Base-by-base conservation (phyloP, 2,329 filamentous ascomycete species). In the Aspergillus carbonarius region DNA sequence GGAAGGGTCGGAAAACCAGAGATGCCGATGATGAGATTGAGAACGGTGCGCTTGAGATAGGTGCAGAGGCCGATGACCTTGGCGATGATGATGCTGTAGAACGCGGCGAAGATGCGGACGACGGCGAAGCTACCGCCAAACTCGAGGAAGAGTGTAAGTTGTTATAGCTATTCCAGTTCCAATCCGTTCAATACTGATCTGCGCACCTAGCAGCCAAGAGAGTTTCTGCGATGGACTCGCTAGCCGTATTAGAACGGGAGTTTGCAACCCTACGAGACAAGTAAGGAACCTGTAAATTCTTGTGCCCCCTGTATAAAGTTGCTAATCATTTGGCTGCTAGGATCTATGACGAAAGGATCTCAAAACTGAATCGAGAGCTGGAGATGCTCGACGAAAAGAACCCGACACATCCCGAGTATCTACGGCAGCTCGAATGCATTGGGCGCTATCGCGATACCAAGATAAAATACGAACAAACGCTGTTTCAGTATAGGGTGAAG, bases 401-500 rank as follows among this genome's bases (percentile, higher is more conserved):
- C 51, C 84, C 83, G 54, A 89, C 86, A n/a, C 95, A 99, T 72
- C 91, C 92, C 35, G 93, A 96, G 73, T 93, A 93, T 66, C 82
- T 97, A 35, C 90, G 91, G 42, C 96, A 96, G 87, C 88, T 96
- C 73, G 87, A 91, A 72, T 92, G 89, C 71, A 85, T 99, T 56
- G 87, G 96, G 76, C 88, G 89, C 59, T 87, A 93, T 69, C 85
- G 90, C 63, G 87, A 93, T 59, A 88, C 92, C 68, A 96, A 92
- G 76, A 80, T 96, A 53, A 85, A 87, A 62, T 85, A 91, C 66
- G 90, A 93, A 68, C 84, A 89, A 54, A 87, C 85, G 23, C 85
- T 95, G 64, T 84, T 90, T 63, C 84, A 88, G 60, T 89, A 91
- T 71, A 90, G 91, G 65, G 79, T 90, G 64, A 83, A 89, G 70